These are phyloP conservation scores for Wickerhamiella slavikovae DNA, from an alignment of 805 yeast genomes.

Conservation along the genomic window DNA sequence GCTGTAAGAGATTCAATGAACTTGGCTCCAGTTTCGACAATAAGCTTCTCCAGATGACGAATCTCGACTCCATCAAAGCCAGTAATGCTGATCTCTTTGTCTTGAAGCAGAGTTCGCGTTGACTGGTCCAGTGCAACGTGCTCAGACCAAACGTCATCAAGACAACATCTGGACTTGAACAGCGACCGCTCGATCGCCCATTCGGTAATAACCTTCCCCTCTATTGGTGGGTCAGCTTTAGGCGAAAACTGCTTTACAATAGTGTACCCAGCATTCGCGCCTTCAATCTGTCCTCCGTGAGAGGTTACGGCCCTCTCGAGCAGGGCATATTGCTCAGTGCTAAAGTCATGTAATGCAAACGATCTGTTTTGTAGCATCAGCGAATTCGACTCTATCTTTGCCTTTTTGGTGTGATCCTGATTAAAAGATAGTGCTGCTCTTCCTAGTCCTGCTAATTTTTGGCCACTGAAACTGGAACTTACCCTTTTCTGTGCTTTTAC, in stretches of 20 bases:
- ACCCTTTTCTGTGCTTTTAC: not conserved
- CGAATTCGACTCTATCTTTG: not conserved
- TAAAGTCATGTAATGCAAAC: conserved; percentile 27
- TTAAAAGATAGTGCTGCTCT: not conserved
- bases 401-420: not conserved
- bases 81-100: conserved; percentile 29
- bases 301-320: conserved; percentile 25
- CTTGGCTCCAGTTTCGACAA: conserved; percentile 31
- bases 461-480: not conserved
- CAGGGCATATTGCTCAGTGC: conserved; percentile 19
- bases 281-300: conserved; percentile 23
- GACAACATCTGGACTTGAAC: conserved; percentile 27
- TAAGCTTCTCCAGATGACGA: conserved; percentile 45
- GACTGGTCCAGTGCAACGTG: no score
- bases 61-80: conserved; percentile 67
- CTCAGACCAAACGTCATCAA: conserved; percentile 40
- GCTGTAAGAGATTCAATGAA: conserved; percentile 28
- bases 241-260: conserved; percentile 14
- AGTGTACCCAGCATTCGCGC: conserved; percentile 4
- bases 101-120: conserved; percentile 12
- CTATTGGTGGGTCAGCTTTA: conserved; percentile 11
- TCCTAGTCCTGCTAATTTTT: not conserved
- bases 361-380: conserved; percentile 23
- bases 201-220: conserved; percentile 32
- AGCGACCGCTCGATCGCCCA: conserved; percentile 65